Evolutionary conservation across 164 flowering plant genomes (phyloP), one percentile per base, ranked within the genome.

Genomic region (Berberis thunbergii): DNA sequence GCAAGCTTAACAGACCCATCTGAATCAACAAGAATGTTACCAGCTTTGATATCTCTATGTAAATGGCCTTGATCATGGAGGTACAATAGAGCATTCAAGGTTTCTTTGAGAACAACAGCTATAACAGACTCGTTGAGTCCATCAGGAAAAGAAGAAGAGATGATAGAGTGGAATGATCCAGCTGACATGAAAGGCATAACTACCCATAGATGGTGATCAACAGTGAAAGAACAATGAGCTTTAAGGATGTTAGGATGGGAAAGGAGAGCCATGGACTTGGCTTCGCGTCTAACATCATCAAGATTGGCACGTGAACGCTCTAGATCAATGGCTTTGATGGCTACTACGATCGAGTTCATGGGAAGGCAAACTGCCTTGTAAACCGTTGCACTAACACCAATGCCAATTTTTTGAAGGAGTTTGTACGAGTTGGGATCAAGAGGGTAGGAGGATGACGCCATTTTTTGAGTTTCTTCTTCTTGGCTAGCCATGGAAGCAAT

Each of bases 131-230:
- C 98, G 0, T 84, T 62, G 0, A 92, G 69, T 6, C 96, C 98
- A 8, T 72, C 64, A 0, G 89, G 89, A 63, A 79, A 89, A 1
- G 83, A 63, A 39, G 87, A 79, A 0, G 87, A 46, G 40, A 91
- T 80, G 7, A 87, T 84, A 56, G 95, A 89, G 43, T 85, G 91
- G 1, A 89, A 71, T 8, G 98, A 92, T 0, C 98, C 98, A 3
- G 77, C 77, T 2, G 91, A 76, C 96, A 89, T 83, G 80, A 87
- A 92, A 1, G 98, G 98, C 98, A 87, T 89, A 3, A 92, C 93
- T 0, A 89, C 92, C 95, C 96, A 92, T 40, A 89, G 92, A 13
- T 73, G 77, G 38, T 77, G 83, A 12, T 72, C 81, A 1, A 86
- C 96, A 3, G 83, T 82, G 80, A 89, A 92, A 49, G 84, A 86